Conservation (phyloP, 148 eudicot species). For the Diospyros lotus region DNA sequence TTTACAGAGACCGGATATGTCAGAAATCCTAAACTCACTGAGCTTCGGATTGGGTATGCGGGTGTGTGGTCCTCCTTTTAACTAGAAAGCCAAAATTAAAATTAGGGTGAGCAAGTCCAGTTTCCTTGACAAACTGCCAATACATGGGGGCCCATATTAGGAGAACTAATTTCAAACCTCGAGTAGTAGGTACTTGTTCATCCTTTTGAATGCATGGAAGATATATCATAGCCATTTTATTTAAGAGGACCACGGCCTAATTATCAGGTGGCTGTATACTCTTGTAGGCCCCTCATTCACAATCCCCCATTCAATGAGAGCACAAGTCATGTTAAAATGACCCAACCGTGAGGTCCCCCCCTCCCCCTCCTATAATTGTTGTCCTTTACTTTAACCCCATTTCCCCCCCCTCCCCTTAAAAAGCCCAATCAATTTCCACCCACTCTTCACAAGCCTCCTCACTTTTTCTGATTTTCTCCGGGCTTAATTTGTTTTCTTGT, state of each 20-base stretch:
- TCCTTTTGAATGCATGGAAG: background rate
- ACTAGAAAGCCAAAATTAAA: no score
- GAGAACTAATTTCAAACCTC: background rate
- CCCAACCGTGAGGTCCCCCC: conserved; percentile 8
- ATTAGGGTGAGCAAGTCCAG: no score
- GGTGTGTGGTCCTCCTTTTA: no score
- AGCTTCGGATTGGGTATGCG: no score
- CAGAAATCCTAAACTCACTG: no score
- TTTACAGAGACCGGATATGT: no score
- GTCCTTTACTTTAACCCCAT: background rate
- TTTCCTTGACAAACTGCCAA: background rate
- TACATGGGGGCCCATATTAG: background rate
- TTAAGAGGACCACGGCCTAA: background rate
- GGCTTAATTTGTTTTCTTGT: background rate
- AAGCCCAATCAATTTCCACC: conserved; percentile 14
- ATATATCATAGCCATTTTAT: background rate
- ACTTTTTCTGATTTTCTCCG: background rate
- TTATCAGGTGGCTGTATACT: background rate
- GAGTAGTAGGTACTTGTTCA: background rate
- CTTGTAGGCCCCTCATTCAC: background rate
- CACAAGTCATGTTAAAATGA: background rate
- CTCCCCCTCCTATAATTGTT: background rate
- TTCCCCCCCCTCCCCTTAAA: background rate
- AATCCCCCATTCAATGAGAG: background rate
- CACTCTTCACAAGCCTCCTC: conserved; percentile 1